Conservation (phyloP, 441 rosid species). For the Erysimum cheiri region DNA sequence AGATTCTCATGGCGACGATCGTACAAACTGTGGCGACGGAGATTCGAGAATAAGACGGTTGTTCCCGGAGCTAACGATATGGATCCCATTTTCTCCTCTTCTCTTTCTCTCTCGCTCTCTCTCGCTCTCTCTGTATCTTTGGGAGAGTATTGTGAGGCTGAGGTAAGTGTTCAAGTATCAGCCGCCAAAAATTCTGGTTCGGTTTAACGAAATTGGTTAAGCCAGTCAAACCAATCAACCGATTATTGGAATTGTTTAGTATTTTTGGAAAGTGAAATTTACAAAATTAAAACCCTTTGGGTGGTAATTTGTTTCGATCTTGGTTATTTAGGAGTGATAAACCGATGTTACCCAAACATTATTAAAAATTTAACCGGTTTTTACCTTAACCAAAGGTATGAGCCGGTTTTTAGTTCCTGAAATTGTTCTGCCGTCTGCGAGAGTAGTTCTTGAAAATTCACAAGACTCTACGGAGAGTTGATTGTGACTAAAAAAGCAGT, state of each 20-base stretch:
- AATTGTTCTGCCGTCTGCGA: no score
- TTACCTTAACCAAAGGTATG: no score
- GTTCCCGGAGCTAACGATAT: constrained; percentile 47
- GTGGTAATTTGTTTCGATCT: neutral
- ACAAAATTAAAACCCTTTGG: neutral
- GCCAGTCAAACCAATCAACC: no score
- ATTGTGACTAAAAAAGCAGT: neutral
- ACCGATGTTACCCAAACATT: no score
- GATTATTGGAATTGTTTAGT: neutral
- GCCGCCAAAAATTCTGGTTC: constrained; percentile 48
- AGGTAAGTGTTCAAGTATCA: constrained; percentile 28
- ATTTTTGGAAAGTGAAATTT: neutral
- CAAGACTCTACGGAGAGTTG: no score
- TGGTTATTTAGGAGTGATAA: no score
- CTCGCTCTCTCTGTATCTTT: constrained; percentile 15
- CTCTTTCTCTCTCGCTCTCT: neutral
- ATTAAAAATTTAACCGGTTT: no score
- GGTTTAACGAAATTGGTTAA: neutral
- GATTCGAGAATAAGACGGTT: constrained; percentile 38
- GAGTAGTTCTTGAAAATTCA: neutral
- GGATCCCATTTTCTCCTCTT: constrained; percentile 46
- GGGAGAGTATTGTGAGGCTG: constrained; percentile 43
- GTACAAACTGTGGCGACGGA: constrained; percentile 12
- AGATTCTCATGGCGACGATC: constrained; percentile 44
- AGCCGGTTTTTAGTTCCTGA: no score